Evolutionary conservation across 2,329 filamentous ascomycete species (phyloP), one percentile per base, ranked within the genome.

Genomic region (Apiospora rasikravindrae): DNA sequence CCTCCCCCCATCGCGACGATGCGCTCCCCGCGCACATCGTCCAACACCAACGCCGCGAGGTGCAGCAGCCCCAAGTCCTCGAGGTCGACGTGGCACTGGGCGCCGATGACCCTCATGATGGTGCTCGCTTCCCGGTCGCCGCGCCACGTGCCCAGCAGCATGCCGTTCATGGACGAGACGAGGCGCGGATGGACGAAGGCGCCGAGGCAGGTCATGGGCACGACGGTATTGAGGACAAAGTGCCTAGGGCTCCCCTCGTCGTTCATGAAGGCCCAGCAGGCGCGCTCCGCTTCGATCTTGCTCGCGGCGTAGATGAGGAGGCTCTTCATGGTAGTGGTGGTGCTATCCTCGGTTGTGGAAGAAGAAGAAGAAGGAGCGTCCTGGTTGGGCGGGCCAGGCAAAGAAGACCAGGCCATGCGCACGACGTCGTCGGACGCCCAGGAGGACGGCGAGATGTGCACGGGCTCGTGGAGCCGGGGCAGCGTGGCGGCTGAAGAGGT

Each of bases 211-310:
- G 53, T 57, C 26, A 57, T 33, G 53, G 26, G 53, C 53, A 57
- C 53, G 53, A 57, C 26, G 53, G 53, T 57, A 26, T 57, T 57
- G 53, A 57, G 53, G 53, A 33, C 53, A 26, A 33, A 57, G 26
- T 5, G 1, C 26, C 14, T 53, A 0, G 47, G 47, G n/a, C 22
- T 10, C 16, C 5, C 26, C 51, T 29, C 51, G 13, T 57, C 53
- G 26, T 26, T 26, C 53, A 57, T 33, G 53, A 57, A 57, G 5
- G 26, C 26, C 53, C 53, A 57, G 53, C 26, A 57, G 53, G 53
- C 53, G 53, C 53, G 53, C 26, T 57, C 53, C 14, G 53, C 53
- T 33, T 57, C 26, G 53, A 57, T 33, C 26, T 57, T 57, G 53
- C 53, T 57, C 26, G 53, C 53, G 26, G 51, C 26, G 26, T 57